These are phyloP conservation scores for Neofusicoccum sp. DNA, from an alignment of 2,329 filamentous ascomycete genomes.

Conservation along the genomic window DNA sequence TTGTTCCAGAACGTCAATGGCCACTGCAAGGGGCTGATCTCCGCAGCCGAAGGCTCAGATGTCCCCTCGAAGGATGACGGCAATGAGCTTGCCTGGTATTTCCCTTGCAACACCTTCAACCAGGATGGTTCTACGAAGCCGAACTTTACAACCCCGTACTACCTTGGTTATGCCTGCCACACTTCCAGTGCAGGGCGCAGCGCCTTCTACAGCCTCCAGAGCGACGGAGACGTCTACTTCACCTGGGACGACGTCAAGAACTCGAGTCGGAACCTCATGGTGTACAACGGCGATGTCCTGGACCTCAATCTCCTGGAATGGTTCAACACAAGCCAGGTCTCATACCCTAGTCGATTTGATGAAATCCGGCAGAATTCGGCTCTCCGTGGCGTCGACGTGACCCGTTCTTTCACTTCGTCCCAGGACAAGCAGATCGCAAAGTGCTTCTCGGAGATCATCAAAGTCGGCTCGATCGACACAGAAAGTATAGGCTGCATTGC, in stretches of 20 bases:
- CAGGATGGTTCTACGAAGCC: constrained; percentile 83
- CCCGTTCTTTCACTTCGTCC: constrained; percentile 76
- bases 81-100: constrained; percentile 86
- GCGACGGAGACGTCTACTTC: constrained; percentile 86
- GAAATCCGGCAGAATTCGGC: constrained; percentile 69
- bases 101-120: constrained; percentile 86
- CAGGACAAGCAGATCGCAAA: constrained; percentile 78
- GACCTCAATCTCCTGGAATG: constrained; percentile 85
- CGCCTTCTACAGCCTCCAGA: constrained; percentile 70
- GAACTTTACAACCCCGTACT: constrained; percentile 72
- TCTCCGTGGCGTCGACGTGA: constrained; percentile 82
- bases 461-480: constrained; percentile 92
- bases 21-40: constrained; percentile 90
- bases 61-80: constrained; percentile 72
- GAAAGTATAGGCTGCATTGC: constrained; percentile 97
- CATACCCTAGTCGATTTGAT: constrained; percentile 73
- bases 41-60: constrained; percentile 64
- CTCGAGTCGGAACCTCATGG: constrained; percentile 80
- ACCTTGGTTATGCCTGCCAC: constrained; percentile 85
- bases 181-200: constrained; percentile 68
- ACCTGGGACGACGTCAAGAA: constrained; percentile 95
- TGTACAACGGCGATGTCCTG: constrained; percentile 91
- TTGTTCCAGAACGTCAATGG: constrained; percentile 98
- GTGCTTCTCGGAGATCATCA: constrained; percentile 91
- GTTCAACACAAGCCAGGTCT: constrained; percentile 82